Conservation (phyloP, 2,329 filamentous ascomycete species). For the Trichoderma gracile region DNA sequence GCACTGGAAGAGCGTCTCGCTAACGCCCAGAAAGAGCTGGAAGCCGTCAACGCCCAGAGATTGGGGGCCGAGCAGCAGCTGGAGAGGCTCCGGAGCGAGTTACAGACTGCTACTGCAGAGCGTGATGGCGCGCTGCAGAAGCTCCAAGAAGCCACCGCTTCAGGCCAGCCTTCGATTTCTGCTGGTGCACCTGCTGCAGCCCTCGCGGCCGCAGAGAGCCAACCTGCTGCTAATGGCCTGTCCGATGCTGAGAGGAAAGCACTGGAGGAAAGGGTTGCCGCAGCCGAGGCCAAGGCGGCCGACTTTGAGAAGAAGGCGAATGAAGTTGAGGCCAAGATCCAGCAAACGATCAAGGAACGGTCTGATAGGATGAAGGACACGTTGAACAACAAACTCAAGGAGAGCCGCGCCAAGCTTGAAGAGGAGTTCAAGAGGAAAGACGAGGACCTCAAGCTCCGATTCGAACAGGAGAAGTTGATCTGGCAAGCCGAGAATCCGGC, state of each 20-base stretch:
- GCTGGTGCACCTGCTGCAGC: neutral
- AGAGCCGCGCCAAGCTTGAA: slow-evolving; percentile 57
- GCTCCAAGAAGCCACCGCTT: slow-evolving; percentile 37
- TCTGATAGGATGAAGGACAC: slow-evolving; percentile 69
- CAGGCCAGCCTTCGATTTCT: slow-evolving; percentile 18
- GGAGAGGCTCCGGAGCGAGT: slow-evolving; percentile 54
- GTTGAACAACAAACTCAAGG: slow-evolving; percentile 69
- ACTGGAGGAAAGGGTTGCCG: slow-evolving; percentile 63
- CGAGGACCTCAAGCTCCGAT: slow-evolving; percentile 54
- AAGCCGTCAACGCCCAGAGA: slow-evolving; percentile 67
- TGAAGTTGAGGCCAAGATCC: slow-evolving; percentile 63
- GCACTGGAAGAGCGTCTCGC: slow-evolving; percentile 53
- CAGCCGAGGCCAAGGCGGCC: slow-evolving; percentile 61
- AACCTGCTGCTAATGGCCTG: slow-evolving; percentile 37
- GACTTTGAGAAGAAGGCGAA: slow-evolving; percentile 65
- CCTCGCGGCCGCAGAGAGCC: neutral
- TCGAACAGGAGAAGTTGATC: slow-evolving; percentile 65
- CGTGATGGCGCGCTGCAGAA: slow-evolving; percentile 59
- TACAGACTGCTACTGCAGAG: slow-evolving; percentile 63
- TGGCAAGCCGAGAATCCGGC: slow-evolving; percentile 57
- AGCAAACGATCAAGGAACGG: slow-evolving; percentile 62
- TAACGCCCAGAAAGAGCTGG: slow-evolving; percentile 61
- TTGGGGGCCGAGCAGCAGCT: slow-evolving; percentile 66
- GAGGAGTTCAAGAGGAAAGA: slow-evolving; percentile 57
- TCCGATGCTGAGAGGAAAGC: slow-evolving; percentile 60